Conservation (phyloP, 1,284 basidiomycete genomes). For the Waitea zeae region DNA sequence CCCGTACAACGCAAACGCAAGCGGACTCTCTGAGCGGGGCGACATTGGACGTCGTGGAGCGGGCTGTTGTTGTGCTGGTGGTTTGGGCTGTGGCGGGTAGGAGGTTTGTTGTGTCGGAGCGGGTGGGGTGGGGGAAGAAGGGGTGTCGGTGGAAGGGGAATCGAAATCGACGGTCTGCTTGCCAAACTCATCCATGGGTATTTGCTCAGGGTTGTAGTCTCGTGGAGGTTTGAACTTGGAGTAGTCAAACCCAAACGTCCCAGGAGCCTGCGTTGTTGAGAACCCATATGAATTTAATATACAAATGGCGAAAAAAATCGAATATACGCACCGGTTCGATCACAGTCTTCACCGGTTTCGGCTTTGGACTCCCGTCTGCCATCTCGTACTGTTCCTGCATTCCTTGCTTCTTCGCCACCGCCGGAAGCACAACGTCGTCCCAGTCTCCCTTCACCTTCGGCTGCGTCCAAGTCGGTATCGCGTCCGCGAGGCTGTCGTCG, state of each 20-base stretch:
- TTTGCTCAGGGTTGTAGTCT: slow-evolving; percentile 14
- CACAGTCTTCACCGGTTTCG: slow-evolving; percentile 7
- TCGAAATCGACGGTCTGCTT: slow-evolving; percentile 10
- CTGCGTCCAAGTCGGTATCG: slow-evolving; percentile 64
- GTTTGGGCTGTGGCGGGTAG: too few relatives aligned
- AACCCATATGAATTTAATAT: too few relatives aligned
- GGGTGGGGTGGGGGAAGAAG: too few relatives aligned
- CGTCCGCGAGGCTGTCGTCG: slow-evolving; percentile 30
- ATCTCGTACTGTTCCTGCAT: slow-evolving; percentile 48
- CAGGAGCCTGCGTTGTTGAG: slow-evolving; percentile 38
- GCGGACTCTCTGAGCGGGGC: too few relatives aligned
- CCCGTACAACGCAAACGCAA: too few relatives aligned
- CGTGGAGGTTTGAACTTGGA: slow-evolving; percentile 39
- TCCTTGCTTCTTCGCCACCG: slow-evolving; percentile 71
- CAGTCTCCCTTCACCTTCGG: slow-evolving; percentile 52
- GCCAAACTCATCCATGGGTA: slow-evolving; percentile 61
- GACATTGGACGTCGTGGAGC: too few relatives aligned
- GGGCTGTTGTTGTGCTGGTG: too few relatives aligned
- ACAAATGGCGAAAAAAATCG: slow-evolving; percentile 3
- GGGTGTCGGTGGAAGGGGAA: background rate
- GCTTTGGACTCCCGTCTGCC: slow-evolving; percentile 42
- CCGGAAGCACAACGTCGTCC: slow-evolving; percentile 62
- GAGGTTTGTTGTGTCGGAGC: too few relatives aligned
- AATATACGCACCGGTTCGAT: background rate
- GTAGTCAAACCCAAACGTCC: slow-evolving; percentile 63